Percentiles rank a stretch among this genome's conserved stretches.
Conservation (phyloP, 139 green algal genomes). For the Raphidocelis subcapitata region DNA sequence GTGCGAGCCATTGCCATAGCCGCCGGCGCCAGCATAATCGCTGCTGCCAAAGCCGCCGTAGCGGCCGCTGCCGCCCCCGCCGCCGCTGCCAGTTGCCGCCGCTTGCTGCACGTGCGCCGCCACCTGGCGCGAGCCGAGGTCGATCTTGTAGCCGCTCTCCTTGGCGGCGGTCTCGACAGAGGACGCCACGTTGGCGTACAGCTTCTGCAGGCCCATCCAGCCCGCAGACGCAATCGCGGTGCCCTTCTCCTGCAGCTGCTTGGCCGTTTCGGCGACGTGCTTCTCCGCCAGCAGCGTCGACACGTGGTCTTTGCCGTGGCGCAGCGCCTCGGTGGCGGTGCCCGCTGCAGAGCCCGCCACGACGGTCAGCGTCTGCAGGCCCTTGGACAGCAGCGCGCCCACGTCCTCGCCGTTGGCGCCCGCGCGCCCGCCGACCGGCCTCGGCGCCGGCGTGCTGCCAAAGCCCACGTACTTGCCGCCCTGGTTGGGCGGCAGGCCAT, state of each 20-base stretch:
- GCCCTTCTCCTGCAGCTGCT: conserved; percentile 42
- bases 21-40: background rate
- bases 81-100: conserved; percentile 1
- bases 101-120: conserved; percentile 25
- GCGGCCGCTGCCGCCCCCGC: background rate
- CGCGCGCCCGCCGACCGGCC: background rate
- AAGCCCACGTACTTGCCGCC: conserved; percentile 99
- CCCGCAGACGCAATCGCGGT: conserved; percentile 40
- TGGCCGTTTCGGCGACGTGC: conserved; percentile 46
- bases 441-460: conserved; percentile 70
- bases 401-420: conserved; percentile 40
- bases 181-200: conserved; percentile 57
- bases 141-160: conserved; percentile 46
- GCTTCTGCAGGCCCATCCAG: conserved; percentile 38
- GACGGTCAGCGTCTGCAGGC: conserved; percentile 35
- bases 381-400: conserved; percentile 61
- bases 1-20: conserved; percentile 10
- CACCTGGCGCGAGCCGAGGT: conserved; percentile 46
- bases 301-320: conserved; percentile 24
- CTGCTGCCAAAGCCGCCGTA: conserved; percentile 9
- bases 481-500: conserved; percentile 86
- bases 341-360: conserved; percentile 32
- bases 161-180: conserved; percentile 53
- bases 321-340: conserved; percentile 24
- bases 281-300: conserved; percentile 48